Evolutionary conservation across 164 flowering plant species (phyloP).

Genomic region (Piper longum): DNA sequence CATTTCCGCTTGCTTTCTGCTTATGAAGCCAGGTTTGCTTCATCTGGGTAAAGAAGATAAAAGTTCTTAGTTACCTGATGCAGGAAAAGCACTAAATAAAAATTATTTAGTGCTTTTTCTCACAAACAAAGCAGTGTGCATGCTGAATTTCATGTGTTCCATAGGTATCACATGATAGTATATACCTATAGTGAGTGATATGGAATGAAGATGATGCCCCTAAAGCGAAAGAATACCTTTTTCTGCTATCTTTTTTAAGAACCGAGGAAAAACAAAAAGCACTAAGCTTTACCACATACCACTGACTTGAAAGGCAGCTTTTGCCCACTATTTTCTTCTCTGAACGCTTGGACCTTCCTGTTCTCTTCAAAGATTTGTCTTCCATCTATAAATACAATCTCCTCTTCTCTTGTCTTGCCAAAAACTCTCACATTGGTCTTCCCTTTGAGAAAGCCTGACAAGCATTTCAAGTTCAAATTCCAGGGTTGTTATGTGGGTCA

Average conservation of each 20-base stretch:
- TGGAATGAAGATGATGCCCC: neutral
- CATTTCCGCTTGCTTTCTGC: neutral
- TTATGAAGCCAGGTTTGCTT: neutral
- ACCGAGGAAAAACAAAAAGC: too few species aligned
- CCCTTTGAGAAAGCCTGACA: neutral
- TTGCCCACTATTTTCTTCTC: neutral
- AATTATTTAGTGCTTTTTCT: too few species aligned
- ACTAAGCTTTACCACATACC: neutral
- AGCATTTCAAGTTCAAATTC: neutral
- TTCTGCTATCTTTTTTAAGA: neutral
- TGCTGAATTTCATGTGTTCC: too few species aligned
- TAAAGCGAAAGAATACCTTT: neutral
- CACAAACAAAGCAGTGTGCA: too few species aligned
- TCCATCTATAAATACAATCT: slow-evolving; percentile 8
- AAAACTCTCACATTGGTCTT: neutral
- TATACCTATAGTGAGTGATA: too few species aligned
- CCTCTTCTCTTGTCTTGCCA: slow-evolving; percentile 8
- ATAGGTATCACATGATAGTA: too few species aligned
- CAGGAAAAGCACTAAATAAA: too few species aligned
- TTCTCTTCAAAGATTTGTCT: neutral
- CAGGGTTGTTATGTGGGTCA: neutral
- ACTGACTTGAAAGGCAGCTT: slow-evolving; percentile 7
- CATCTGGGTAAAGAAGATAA: neutral
- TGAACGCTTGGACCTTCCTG: too few species aligned
- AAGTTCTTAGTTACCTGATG: too few species aligned